A percentile compares a stretch with the other conserved stretches of the same genome.
phyloP scores from a whole-genome alignment of 768 basidiomycete genomes.

The Guyanaporus albipodus region DNA sequence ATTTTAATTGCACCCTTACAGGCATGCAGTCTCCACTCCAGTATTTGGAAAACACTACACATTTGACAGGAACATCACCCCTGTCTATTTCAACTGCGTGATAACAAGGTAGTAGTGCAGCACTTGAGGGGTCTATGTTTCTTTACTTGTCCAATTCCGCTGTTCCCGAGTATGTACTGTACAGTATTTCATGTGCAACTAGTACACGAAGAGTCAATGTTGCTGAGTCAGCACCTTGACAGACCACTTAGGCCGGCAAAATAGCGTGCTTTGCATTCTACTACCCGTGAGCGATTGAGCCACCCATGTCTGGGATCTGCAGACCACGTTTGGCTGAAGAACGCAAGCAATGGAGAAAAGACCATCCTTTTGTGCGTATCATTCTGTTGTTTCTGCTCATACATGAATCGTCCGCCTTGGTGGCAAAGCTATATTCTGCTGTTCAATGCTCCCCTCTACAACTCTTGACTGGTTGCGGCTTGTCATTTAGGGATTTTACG shows the following conservation, averaged over 20 bases:
- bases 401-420: constrained; percentile 1
- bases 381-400: background rate
- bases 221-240: constrained; percentile 21
- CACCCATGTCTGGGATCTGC: constrained; percentile 80
- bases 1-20: constrained; percentile 1
- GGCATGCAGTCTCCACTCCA: constrained; percentile 19
- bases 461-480: constrained; percentile 4
- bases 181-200: background rate
- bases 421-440: background rate
- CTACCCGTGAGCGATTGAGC: constrained; percentile 1
- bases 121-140: background rate
- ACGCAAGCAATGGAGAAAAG: constrained; percentile 98
- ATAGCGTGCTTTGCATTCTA: background rate
- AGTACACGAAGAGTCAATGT: background rate
- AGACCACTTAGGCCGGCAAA: background rate
- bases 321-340: constrained; percentile 92
- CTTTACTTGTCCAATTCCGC: background rate
- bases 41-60: constrained; percentile 16
- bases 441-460: background rate
- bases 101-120: background rate
- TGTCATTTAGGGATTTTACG: constrained; percentile 83
- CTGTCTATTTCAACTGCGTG: constrained; percentile 13
- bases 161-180: no score
- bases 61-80: constrained; percentile 19
- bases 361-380: constrained; percentile 90